Evolutionary conservation across 768 basidiomycete genomes (phyloP).

Genomic region (Austroboletus festivus): DNA sequence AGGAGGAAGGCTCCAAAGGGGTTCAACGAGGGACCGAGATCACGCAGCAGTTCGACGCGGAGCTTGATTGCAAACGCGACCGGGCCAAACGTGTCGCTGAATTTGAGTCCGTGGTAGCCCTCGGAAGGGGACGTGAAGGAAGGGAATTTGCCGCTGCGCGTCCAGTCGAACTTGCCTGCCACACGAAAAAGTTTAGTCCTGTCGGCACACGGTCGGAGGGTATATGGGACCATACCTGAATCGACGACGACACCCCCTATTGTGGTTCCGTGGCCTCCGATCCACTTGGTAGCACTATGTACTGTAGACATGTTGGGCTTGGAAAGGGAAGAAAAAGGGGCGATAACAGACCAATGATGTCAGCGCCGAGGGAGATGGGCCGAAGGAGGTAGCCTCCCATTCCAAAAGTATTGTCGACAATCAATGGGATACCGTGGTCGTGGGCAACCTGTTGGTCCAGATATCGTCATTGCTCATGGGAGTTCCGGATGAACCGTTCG

Average conservation of each 20-base stretch:
- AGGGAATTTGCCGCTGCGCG: slow-evolving; percentile 51
- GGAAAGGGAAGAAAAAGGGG: neutral
- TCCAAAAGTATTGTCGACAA: slow-evolving; percentile 66
- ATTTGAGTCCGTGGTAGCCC: slow-evolving; percentile 53
- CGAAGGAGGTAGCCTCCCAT: slow-evolving; percentile 55
- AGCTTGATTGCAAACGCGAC: slow-evolving; percentile 51
- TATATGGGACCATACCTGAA: slow-evolving; percentile 36
- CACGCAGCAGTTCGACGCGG: slow-evolving; percentile 50
- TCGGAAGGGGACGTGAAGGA: slow-evolving; percentile 53
- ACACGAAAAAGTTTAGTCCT: slow-evolving; percentile 4
- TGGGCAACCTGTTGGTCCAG: slow-evolving; percentile 49
- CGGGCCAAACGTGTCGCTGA: slow-evolving; percentile 49
- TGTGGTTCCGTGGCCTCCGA: slow-evolving; percentile 65
- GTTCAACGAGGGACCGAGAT: slow-evolving; percentile 50
- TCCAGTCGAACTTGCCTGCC: slow-evolving; percentile 57
- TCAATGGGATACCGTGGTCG: slow-evolving; percentile 53
- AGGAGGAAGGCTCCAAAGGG: slow-evolving; percentile 60
- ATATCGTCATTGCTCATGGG: neutral
- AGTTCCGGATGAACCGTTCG: no score
- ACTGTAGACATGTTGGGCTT: slow-evolving; percentile 30
- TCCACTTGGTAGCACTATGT: slow-evolving; percentile 66
- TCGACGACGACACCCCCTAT: slow-evolving; percentile 65
- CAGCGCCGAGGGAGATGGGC: slow-evolving; percentile 56
- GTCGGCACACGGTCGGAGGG: neutral
- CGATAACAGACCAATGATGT: slow-evolving; percentile 44